Percentiles rank a stretch among this genome's conserved stretches.
phyloP scores from a whole-genome alignment of 2,329 filamentous ascomycete genomes.

The Colletotrichum godetiae region DNA sequence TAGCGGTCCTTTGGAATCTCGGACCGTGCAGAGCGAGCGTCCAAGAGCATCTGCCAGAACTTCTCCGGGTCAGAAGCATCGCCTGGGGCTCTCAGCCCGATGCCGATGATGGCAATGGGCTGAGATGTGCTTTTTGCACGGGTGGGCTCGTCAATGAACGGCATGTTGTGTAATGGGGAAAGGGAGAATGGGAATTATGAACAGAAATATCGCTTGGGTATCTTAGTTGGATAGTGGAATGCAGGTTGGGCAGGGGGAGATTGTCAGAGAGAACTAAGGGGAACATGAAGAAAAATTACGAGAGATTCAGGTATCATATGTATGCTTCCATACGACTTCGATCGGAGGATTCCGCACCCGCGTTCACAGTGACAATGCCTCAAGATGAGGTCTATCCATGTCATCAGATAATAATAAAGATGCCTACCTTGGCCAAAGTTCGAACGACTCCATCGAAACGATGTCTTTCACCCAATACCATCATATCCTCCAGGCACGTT shows the following conservation, averaged over 20 bases:
- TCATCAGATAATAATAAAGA: background rate
- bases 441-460: constrained; percentile 1
- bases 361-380: background rate
- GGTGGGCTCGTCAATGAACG: constrained; percentile 23
- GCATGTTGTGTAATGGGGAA: background rate
- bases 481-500: constrained; percentile 11
- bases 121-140: constrained; percentile 10
- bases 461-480: constrained; percentile 1
- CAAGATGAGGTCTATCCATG: background rate
- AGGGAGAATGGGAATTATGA: constrained; percentile 15
- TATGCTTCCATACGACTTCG: background rate
- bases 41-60: constrained; percentile 48
- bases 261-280: background rate
- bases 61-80: constrained; percentile 45
- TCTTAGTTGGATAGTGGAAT: background rate
- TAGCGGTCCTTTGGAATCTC: constrained; percentile 38
- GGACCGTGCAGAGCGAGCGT: constrained; percentile 27
- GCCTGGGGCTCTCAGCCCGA: constrained; percentile 52
- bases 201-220: constrained; percentile 14
- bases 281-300: background rate
- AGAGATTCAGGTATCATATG: background rate
- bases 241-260: background rate
- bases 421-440: background rate
- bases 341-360: background rate
- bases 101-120: constrained; percentile 55